These are phyloP conservation scores for Tremellales sp. DNA, from an alignment of 1,284 basidiomycete species.

Conservation along the genomic window DNA sequence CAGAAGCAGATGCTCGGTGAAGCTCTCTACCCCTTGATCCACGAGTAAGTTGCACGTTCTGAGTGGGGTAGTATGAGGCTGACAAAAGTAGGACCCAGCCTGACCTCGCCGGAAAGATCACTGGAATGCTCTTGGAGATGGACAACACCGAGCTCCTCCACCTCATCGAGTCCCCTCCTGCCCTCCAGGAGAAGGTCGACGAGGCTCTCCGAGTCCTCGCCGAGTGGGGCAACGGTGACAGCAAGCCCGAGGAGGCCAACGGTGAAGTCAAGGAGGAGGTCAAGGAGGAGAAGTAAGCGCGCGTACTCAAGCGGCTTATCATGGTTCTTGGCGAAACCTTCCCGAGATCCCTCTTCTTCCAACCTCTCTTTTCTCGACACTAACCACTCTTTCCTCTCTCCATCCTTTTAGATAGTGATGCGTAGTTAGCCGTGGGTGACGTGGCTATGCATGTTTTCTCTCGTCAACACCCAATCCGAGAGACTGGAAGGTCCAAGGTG, in stretches of 20 bases:
- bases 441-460: neutral
- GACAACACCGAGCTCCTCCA: slow-evolving; percentile 85
- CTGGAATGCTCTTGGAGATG: slow-evolving; percentile 96
- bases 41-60: slow-evolving; percentile 58
- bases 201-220: slow-evolving; percentile 61
- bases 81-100: slow-evolving; percentile 53
- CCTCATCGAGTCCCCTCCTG: slow-evolving; percentile 72
- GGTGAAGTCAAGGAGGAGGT: slow-evolving; percentile 30
- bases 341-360: too few relatives aligned
- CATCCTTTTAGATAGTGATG: neutral
- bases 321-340: too few relatives aligned
- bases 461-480: too few relatives aligned
- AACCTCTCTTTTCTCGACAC: neutral
- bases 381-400: neutral
- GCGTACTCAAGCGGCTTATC: neutral
- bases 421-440: neutral
- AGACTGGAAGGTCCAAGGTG: too few relatives aligned
- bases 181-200: slow-evolving; percentile 79
- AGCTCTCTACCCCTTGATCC: slow-evolving; percentile 84
- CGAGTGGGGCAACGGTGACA: slow-evolving; percentile 44
- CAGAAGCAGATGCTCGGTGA: slow-evolving; percentile 98
- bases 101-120: slow-evolving; percentile 93
- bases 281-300: slow-evolving; percentile 13
- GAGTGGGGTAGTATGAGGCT: slow-evolving; percentile 13
- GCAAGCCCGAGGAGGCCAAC: slow-evolving; percentile 16